These are phyloP conservation scores for Flaveria linearis DNA, from an alignment of 129 eudicot species.

Conservation along the genomic window DNA sequence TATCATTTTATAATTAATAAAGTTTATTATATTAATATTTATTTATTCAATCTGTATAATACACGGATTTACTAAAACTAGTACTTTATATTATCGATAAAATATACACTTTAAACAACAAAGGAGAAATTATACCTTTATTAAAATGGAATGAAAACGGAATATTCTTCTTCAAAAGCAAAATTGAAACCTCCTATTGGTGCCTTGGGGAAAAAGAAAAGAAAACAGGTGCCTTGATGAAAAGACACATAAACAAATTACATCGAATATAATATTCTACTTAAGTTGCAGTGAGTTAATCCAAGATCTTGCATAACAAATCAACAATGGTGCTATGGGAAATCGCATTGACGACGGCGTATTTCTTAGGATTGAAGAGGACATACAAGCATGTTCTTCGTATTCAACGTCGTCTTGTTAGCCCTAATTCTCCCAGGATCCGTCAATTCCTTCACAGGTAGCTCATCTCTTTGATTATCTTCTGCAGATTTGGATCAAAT, in stretches of 20 bases:
- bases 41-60: too few relatives aligned
- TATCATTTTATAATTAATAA: too few relatives aligned
- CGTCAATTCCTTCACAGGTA: conserved; percentile 72
- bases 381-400: conserved; percentile 64
- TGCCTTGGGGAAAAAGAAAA: conserved; percentile 33
- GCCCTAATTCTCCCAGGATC: conserved; percentile 55
- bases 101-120: too few relatives aligned
- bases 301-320: conserved; percentile 7
- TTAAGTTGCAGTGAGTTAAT: background rate
- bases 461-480: background rate
- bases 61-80: too few relatives aligned
- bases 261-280: background rate
- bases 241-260: background rate
- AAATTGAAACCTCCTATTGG: background rate
- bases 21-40: too few relatives aligned
- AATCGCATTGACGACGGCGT: conserved; percentile 79
- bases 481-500: background rate
- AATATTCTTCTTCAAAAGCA: background rate
- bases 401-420: conserved; percentile 71
- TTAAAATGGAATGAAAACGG: background rate
- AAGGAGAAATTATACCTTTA: too few relatives aligned
- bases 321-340: conserved; percentile 86
- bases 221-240: conserved; percentile 6
- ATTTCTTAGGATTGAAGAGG: conserved; percentile 73
- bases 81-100: too few relatives aligned